phyloP scores from a whole-genome alignment of 2,329 filamentous ascomycete genomes.

The Trichoderma sp. region DNA sequence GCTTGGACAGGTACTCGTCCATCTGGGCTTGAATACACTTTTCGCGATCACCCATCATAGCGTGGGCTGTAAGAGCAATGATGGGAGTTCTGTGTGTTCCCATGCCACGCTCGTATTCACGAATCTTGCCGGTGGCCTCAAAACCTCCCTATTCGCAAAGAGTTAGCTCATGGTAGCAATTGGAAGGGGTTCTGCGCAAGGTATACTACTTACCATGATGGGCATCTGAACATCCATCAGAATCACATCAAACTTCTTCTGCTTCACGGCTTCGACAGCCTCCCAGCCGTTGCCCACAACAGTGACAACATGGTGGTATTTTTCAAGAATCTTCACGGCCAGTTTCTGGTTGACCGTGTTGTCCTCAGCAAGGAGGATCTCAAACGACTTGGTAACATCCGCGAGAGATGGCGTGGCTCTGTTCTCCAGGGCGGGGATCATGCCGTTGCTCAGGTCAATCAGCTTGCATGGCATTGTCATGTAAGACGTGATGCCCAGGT shows the following conservation, averaged over 20 bases:
- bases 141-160: constrained; percentile 71
- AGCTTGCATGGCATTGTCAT: constrained; percentile 96
- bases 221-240: constrained; percentile 99
- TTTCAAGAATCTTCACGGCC: constrained; percentile 94
- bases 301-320: constrained; percentile 88
- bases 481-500: constrained; percentile 96
- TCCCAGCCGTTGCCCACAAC: constrained; percentile 95
- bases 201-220: constrained; percentile 70
- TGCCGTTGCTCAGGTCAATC: constrained; percentile 92
- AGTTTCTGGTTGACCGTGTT: constrained; percentile 96
- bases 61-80: constrained; percentile 93
- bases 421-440: constrained; percentile 93
- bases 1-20: constrained; percentile 98
- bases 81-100: constrained; percentile 85
- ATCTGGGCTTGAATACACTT: constrained; percentile 98
- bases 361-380: constrained; percentile 93
- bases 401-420: constrained; percentile 86
- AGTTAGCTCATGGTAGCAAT: neutral
- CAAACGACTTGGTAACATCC: constrained; percentile 92
- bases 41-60: constrained; percentile 97
- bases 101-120: constrained; percentile 85
- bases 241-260: constrained; percentile 91
- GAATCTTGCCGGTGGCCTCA: constrained; percentile 93
- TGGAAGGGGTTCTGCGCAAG: neutral
- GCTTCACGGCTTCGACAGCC: constrained; percentile 87